A percentile compares a stretch with the other conserved stretches of the same genome.
Conservation (phyloP, 345 rosid species). For the Trapa incisa region DNA sequence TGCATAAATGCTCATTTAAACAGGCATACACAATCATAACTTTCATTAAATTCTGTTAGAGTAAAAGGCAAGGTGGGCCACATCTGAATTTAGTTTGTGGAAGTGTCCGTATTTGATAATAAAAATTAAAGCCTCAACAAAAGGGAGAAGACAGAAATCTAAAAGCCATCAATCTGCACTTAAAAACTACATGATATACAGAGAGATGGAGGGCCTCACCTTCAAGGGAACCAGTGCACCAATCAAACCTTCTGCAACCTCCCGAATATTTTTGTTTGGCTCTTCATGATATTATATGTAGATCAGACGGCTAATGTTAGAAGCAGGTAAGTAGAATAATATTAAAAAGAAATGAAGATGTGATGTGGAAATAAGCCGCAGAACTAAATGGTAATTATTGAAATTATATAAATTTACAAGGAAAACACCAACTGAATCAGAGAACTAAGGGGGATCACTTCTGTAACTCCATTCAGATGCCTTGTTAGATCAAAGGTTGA, state of each 20-base stretch:
- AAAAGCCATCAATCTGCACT: too few relatives aligned
- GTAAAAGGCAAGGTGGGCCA: background rate
- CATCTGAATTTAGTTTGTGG: background rate
- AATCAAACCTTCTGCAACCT: slow-evolving; percentile 45
- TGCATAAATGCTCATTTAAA: background rate
- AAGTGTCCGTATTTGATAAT: background rate
- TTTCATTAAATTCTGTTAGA: too few relatives aligned
- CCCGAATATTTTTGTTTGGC: slow-evolving; percentile 49
- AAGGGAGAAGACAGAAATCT: background rate
- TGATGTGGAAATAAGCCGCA: background rate
- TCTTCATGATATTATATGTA: slow-evolving; percentile 29
- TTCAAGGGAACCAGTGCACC: slow-evolving; percentile 59
- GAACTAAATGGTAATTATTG: background rate
- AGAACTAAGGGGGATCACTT: background rate
- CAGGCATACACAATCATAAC: background rate
- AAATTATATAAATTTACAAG: background rate
- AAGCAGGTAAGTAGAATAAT: background rate
- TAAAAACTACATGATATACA: background rate
- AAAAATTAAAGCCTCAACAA: background rate
- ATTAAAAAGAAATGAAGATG: background rate
- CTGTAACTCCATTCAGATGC: background rate
- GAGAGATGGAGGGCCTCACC: slow-evolving; percentile 22
- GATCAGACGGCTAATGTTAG: background rate
- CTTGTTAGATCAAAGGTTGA: background rate
- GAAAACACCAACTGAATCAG: background rate